Evolutionary conservation across 1,284 basidiomycete genomes (phyloP).

Genomic region (Anthracocystis walkeri): DNA sequence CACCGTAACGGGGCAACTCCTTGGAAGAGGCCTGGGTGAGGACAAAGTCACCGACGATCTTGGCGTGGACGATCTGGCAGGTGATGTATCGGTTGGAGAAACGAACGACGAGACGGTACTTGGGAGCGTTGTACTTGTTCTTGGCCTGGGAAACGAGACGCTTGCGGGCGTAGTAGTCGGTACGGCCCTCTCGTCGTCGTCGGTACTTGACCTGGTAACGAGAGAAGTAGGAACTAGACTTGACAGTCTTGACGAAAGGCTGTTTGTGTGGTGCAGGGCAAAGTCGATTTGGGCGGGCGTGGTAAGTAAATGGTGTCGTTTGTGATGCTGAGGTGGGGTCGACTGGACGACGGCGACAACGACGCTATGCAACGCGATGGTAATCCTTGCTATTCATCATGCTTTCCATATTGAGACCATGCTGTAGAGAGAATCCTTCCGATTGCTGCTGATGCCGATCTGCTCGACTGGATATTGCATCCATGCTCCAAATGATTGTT

Average conservation of each 20-base stretch:
- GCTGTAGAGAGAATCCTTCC: too few relatives aligned
- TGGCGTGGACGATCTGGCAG: constrained; percentile 89
- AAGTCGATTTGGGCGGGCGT: not conserved
- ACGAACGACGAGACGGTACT: constrained; percentile 98
- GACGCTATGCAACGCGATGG: not conserved
- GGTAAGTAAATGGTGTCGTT: constrained; percentile 15
- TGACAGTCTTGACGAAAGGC: constrained; percentile 74
- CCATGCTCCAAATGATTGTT: not conserved
- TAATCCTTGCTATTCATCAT: not conserved
- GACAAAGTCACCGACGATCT: constrained; percentile 95
- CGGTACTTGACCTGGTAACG: constrained; percentile 79
- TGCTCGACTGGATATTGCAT: not conserved
- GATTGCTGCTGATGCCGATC: not conserved
- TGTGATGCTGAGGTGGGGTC: not conserved
- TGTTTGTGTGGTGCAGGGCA: constrained; percentile 13
- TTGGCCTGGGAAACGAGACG: constrained; percentile 96
- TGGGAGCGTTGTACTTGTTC: constrained; percentile 99
- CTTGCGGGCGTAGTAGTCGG: constrained; percentile 99
- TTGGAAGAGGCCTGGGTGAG: constrained; percentile 78
- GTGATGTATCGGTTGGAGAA: constrained; percentile 73
- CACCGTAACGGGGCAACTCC: constrained; percentile 95
- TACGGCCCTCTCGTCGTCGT: constrained; percentile 88
- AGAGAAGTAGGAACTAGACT: constrained; percentile 88
- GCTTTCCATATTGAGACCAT: not conserved
- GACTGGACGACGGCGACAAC: constrained; percentile 1